Evolutionary conservation across 2,329 filamentous ascomycete species (phyloP).

Genomic region (Gaeumannomyces sp.): DNA sequence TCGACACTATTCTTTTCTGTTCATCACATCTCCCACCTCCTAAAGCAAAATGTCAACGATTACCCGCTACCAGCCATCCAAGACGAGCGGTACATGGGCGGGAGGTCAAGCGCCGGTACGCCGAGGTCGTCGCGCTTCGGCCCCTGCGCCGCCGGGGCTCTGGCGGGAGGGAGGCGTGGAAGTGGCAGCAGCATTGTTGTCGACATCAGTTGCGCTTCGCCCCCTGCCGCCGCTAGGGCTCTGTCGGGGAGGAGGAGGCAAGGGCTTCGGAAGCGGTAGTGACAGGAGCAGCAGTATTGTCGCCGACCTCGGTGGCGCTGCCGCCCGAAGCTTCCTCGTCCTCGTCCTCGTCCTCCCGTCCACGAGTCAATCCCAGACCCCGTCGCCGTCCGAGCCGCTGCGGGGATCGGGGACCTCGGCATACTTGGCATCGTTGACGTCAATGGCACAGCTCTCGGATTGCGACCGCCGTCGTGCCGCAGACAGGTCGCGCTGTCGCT

Average conservation of each 20-base stretch:
- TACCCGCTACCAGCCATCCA: conserved; percentile 7
- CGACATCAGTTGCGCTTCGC: neutral
- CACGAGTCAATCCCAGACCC: conserved; percentile 11
- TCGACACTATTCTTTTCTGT: neutral
- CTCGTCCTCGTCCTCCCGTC: conserved; percentile 7
- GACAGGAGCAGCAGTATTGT: neutral
- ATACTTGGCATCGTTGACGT: neutral
- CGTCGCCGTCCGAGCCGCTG: neutral
- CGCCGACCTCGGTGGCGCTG: neutral
- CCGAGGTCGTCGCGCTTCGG: neutral
- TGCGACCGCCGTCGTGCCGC: neutral
- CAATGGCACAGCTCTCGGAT: neutral
- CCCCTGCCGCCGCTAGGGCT: neutral
- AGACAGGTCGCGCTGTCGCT: neutral
- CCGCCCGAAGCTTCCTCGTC: neutral
- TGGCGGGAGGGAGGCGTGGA: too few species aligned
- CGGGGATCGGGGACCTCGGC: neutral
- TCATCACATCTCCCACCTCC: neutral
- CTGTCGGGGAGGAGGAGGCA: neutral
- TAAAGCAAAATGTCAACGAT: neutral
- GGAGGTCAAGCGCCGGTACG: neutral
- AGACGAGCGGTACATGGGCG: neutral
- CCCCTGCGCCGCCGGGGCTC: neutral
- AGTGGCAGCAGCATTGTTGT: neutral
- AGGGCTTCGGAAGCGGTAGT: neutral